Evolutionary conservation across 2,329 filamentous ascomycete species (phyloP).

Genomic region (Xylaria sp.): DNA sequence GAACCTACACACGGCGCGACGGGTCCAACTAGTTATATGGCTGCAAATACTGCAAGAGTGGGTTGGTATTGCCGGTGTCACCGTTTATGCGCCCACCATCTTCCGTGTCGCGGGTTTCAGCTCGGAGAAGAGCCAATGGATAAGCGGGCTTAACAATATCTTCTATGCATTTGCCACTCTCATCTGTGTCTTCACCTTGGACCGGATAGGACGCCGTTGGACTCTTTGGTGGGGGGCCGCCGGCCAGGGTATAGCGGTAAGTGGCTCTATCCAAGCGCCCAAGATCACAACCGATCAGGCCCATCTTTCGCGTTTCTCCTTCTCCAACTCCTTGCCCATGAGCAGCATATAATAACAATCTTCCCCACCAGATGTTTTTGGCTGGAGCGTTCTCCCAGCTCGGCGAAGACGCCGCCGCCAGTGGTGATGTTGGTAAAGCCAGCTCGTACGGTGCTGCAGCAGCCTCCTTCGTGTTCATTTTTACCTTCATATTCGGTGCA

Average conservation of each 20-base stretch:
- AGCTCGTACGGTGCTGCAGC: conserved; percentile 71
- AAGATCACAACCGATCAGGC: background rate
- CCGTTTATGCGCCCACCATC: conserved; percentile 67
- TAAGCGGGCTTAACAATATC: conserved; percentile 65
- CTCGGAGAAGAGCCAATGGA: conserved; percentile 70
- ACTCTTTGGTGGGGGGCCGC: conserved; percentile 76
- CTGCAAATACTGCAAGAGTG: conserved; percentile 78
- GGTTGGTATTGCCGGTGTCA: conserved; percentile 76
- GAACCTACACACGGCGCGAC: conserved; percentile 72
- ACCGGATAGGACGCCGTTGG: conserved; percentile 75
- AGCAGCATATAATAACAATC: background rate
- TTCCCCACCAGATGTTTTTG: conserved; percentile 66
- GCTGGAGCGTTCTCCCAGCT: conserved; percentile 71
- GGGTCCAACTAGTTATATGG: conserved; percentile 77
- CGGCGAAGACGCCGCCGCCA: conserved; percentile 59
- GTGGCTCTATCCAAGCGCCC: background rate
- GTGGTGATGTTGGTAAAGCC: conserved; percentile 58
- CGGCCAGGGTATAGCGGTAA: conserved; percentile 67
- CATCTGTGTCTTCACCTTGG: conserved; percentile 76
- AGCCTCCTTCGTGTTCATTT: conserved; percentile 77
- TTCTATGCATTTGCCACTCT: conserved; percentile 72
- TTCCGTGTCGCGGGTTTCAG: conserved; percentile 76
- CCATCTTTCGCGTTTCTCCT: background rate
- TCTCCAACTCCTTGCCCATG: no score
- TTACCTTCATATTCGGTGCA: conserved; percentile 72